Evolutionary conservation across 148 eudicot species (phyloP).

Genomic region (Amaranthus hypochondriacus): DNA sequence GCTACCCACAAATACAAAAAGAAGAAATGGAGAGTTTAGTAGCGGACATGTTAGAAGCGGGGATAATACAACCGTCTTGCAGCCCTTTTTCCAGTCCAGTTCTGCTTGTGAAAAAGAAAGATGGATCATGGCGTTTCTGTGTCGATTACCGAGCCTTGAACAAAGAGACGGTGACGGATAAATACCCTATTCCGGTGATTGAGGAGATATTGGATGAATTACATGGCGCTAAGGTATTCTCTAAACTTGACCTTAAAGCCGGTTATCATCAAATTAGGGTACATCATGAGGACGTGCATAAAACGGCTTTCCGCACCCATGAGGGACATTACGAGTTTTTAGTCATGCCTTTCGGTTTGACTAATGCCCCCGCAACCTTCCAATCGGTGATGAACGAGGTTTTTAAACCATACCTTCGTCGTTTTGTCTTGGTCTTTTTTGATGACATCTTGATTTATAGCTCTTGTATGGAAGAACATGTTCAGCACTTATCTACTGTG

Average conservation of each 20-base stretch:
- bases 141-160: too few species aligned
- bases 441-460: conserved; percentile 3
- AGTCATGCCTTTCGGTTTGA: conserved; percentile 6
- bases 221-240: neutral
- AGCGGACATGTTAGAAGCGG: neutral
- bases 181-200: neutral
- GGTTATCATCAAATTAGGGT: neutral
- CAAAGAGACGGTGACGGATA: neutral
- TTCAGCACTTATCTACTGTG: neutral
- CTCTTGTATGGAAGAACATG: neutral
- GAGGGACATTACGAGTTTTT: neutral
- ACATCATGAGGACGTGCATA: neutral
- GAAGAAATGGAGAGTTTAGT: neutral
- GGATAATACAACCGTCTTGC: neutral
- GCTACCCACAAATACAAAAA: neutral
- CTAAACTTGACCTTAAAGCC: neutral
- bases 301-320: neutral
- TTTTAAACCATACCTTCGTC: neutral
- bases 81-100: neutral
- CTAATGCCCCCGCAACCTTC: neutral
- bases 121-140: neutral
- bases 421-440: neutral
- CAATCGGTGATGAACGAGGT: neutral
- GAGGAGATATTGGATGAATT: neutral
- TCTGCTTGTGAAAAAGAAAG: neutral